Evolutionary conservation across 2,329 filamentous ascomycete genomes (phyloP), one percentile per base, ranked within the genome.

Genomic region (Parastagonospora nodorum): DNA sequence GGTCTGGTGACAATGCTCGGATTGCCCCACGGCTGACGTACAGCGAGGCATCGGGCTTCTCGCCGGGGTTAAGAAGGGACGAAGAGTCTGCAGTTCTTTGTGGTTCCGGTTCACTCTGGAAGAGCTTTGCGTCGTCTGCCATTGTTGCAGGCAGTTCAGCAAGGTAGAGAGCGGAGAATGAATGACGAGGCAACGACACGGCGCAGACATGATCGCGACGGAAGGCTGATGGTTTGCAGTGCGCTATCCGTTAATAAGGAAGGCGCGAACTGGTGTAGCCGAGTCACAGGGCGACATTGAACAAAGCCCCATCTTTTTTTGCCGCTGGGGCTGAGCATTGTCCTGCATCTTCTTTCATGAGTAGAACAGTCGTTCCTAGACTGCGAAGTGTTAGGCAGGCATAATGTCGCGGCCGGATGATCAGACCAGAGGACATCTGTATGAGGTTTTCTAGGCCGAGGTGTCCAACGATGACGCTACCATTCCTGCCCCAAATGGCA

Each of bases 1-100:
- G 68, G 38, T 66, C 51, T 44, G 71, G 71, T 8, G 70, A 73
- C 32, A 67, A 56, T 8, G 60, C 58, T 24, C 71, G 69, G 46
- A 72, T 67, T 33, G 56, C 61, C 51, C 69, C 70, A 45, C 66
- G 54, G 31, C 57, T 49, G 48, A 63, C 57, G 27, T 46, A 59
- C 44, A 69, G 55, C 16, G 58, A 49, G 28, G 59, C 64, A 24
- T 66, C 64, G 48, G 68, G 47, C 45, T 71, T 71, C 50, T 63
- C 59, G 12, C 56, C 62, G 61, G 66, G 38, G 53, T 70, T 69
- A 57, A 60, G 55, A 46, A 60, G 42, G 35, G 58, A 24, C 27
- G 41, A 24, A 24, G 19, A 24, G 19, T 24, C 19, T 24, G 19
- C 19, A 24, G 16, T 36, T 55, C 46, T 27, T 16, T 15, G 16